Percentiles rank a stretch among this genome's conserved stretches.
These are phyloP conservation scores for Neurospora sp. DNA, from an alignment of 2,329 filamentous ascomycete species.

Conservation along the genomic window DNA sequence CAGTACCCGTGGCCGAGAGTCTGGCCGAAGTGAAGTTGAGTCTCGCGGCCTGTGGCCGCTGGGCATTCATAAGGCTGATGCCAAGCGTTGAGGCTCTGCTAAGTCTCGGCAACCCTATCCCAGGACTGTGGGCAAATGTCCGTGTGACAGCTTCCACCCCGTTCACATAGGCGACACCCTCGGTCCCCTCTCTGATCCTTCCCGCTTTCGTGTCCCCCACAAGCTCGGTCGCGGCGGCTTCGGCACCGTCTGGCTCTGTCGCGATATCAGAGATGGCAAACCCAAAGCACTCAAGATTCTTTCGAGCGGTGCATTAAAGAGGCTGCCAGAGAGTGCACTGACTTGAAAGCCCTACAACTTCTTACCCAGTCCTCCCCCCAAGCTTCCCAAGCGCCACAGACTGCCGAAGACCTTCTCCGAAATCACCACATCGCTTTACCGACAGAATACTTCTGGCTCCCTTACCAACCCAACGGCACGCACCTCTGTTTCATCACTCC, in stretches of 20 bases:
- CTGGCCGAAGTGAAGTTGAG: no score
- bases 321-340: background rate
- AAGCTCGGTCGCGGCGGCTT: constrained; percentile 18
- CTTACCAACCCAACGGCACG: constrained; percentile 9
- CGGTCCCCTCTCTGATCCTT: background rate
- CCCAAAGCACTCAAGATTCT: constrained; percentile 9
- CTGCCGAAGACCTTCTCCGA: background rate
- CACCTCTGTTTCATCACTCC: constrained; percentile 11
- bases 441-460: constrained; percentile 10
- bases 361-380: background rate
- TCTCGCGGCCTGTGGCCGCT: no score
- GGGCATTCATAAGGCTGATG: no score
- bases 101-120: no score
- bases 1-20: no score
- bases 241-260: constrained; percentile 19
- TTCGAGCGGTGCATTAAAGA: background rate
- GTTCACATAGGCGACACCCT: constrained; percentile 16
- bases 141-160: constrained; percentile 19
- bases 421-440: constrained; percentile 8
- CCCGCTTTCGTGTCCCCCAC: constrained; percentile 15
- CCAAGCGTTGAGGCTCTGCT: no score
- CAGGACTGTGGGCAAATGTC: no score
- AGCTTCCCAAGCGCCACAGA: background rate
- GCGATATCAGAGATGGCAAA: constrained; percentile 3
- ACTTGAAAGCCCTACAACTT: background rate